These are phyloP conservation scores for Leptodermis oblonga DNA, from an alignment of 257 asterid genomes.

Conservation along the genomic window DNA sequence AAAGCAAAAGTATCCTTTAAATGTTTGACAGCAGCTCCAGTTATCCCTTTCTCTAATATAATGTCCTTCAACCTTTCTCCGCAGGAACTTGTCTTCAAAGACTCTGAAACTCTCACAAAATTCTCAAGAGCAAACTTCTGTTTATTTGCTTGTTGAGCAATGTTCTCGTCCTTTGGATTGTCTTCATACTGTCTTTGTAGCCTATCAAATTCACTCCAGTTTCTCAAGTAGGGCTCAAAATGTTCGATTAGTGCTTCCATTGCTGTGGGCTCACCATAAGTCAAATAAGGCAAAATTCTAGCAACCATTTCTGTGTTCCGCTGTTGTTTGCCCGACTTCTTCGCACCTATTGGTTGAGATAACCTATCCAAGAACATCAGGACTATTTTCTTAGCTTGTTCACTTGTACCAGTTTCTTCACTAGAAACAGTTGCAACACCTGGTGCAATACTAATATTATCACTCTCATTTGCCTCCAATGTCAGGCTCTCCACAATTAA, in stretches of 20 bases:
- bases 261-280: conserved; percentile 97
- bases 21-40: conserved; percentile 74
- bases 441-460: conserved; percentile 67
- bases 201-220: conserved; percentile 80
- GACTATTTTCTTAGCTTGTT: conserved; percentile 96
- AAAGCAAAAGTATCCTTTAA: conserved; percentile 72
- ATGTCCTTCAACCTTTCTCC: conserved; percentile 98
- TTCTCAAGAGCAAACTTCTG: conserved; percentile 88
- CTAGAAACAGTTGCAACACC: conserved; percentile 67
- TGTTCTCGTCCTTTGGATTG: conserved; percentile 69
- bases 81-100: conserved; percentile 91
- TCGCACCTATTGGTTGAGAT: conserved; percentile 88
- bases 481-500: conserved; percentile 92
- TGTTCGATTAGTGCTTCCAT: conserved; percentile 97
- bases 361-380: conserved; percentile 93
- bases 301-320: conserved; percentile 99
- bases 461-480: conserved; percentile 94
- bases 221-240: conserved; percentile 82
- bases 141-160: conserved; percentile 65
- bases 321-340: conserved; percentile 88
- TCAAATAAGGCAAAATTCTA: conserved; percentile 91
- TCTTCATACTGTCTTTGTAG: conserved; percentile 68
- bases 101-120: conserved; percentile 93
- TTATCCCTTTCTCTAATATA: conserved; percentile 88
- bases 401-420: conserved; percentile 88